Evolutionary conservation across 257 asterid species (phyloP).

Genomic region (Solanum pennellii): DNA sequence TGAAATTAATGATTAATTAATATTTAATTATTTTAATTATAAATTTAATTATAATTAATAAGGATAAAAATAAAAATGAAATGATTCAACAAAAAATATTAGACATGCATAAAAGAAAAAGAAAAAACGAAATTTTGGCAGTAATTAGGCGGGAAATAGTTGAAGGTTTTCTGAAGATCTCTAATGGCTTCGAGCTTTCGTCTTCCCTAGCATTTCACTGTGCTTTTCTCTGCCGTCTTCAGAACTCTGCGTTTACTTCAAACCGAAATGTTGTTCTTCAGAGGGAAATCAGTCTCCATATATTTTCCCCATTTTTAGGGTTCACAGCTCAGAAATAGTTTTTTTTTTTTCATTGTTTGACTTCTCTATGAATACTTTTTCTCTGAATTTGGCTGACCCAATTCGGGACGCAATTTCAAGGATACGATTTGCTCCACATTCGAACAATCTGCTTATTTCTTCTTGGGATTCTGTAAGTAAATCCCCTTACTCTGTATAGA

Average conservation of each 20-base stretch:
- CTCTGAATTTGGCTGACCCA: constrained; percentile 37
- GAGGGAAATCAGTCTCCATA: background rate
- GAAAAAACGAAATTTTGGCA: background rate
- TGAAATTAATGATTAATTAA: too few relatives aligned
- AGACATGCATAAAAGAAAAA: background rate
- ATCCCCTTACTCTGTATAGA: background rate
- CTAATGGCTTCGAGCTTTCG: background rate
- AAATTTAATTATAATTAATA: too few relatives aligned
- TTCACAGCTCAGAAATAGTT: background rate
- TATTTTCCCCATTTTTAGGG: background rate
- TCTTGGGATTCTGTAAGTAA: constrained; percentile 80
- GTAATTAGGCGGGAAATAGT: background rate
- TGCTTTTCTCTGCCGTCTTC: background rate
- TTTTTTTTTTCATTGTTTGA: background rate
- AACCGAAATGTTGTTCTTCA: background rate
- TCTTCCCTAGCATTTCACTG: background rate
- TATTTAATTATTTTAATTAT: too few relatives aligned
- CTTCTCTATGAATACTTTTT: constrained; percentile 24
- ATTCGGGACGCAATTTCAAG: constrained; percentile 68
- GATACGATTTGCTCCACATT: constrained; percentile 59
- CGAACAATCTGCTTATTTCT: constrained; percentile 69
- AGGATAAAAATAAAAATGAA: too few relatives aligned
- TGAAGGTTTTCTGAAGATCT: background rate
- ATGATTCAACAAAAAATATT: too few relatives aligned
- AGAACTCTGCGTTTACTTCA: background rate